Evolutionary conservation across 2,329 filamentous ascomycete genomes (phyloP).

Genomic region (Colletotrichum liaoningense): DNA sequence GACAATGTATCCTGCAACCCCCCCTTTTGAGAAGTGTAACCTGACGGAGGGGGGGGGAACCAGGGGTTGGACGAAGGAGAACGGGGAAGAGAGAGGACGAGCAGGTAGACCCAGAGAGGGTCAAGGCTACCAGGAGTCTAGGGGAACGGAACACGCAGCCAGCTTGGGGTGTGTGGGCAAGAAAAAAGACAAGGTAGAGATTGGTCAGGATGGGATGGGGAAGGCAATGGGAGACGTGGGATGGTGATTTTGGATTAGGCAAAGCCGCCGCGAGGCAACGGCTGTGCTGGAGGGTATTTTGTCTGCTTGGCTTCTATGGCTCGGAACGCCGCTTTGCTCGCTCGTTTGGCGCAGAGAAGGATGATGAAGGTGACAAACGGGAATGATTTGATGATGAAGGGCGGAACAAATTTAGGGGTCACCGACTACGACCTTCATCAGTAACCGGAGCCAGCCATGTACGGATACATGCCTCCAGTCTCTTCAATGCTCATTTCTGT

Average conservation of each 20-base stretch:
- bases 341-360: neutral
- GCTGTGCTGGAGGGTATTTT: neutral
- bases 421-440: neutral
- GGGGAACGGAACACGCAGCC: conserved; percentile 4
- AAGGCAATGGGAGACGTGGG: neutral
- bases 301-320: conserved; percentile 9
- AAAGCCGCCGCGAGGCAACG: conserved; percentile 1
- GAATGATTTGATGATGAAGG: neutral
- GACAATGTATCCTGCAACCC: conserved; percentile 8
- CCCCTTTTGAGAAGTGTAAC: conserved; percentile 12
- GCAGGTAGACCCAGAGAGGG: neutral
- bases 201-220: neutral
- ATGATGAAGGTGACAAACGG: neutral
- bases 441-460: neutral
- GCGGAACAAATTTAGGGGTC: conserved; percentile 8
- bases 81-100: neutral
- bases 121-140: neutral
- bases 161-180: neutral
- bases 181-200: conserved; percentile 19
- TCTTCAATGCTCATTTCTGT: neutral
- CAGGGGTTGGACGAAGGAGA: conserved; percentile 10
- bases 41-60: neutral
- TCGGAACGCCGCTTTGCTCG: conserved; percentile 5
- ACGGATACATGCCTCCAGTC: neutral
- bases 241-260: conserved; percentile 9